Base-by-base conservation (phyloP, 371 early-diverging fungal species). In the Apophysomyces ossiformis region DNA sequence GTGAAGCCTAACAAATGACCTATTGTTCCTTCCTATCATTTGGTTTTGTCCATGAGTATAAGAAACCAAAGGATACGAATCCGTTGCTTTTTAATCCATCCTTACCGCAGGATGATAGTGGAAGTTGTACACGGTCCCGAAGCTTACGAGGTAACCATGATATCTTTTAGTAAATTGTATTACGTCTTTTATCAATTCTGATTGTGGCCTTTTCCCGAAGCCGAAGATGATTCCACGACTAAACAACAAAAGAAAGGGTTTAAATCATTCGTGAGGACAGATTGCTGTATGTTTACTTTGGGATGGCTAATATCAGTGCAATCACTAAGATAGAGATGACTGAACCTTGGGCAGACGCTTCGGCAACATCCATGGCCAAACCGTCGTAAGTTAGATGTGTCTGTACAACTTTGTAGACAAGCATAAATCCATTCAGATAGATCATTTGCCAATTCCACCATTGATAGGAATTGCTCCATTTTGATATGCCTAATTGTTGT, bases 401-500 rank as follows among this genome's bases (percentile, higher is more conserved):
- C 47, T 78, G 81, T 6, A 76, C 41, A 21, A 75, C 41, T 46
- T 81, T 81, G 37, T 69, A 76, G 3, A 71, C 21, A 9, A 70
- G 45, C 81, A 81, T 81, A 15, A 63, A 58, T 7, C 50, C 66
- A 61, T 81, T 81, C 43, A 81, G 66, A 59, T 70, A 71, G 1
- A 81, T 61, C 81, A 81, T 78, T 58, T 69, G 62, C 78, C 75
- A 78, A 69, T 81, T 81, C 76, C 78, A 78, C 74, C 74, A 73
- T 64, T 65, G 71, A 46, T 72, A 74, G n/a, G 74, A 58, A 18
- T 62, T 47, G 21, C 71, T 68, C 77, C 78, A 81, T 64, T 57
- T 44, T 73, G 66, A 11, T 68, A 70, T 5, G 69, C 21, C 21
- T 11, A 50, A 39, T 15, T 65, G 35, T 58, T 79, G 76, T 1